These are phyloP conservation scores for Berberis vulgaris DNA, from an alignment of 164 flowering plant species.

Conservation along the genomic window DNA sequence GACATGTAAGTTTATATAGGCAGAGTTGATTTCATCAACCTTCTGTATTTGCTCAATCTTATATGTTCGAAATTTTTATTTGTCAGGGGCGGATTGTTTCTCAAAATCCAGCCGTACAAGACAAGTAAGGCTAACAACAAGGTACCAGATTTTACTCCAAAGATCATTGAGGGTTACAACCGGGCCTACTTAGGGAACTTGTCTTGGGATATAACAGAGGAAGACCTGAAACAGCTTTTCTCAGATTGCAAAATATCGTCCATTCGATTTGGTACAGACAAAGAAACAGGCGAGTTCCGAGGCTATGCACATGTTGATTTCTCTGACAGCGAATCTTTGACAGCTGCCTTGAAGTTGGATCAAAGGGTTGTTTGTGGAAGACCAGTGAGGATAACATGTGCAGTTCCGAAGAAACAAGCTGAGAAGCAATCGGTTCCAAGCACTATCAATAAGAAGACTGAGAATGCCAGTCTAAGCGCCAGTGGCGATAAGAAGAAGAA, in stretches of 20 bases:
- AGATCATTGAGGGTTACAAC: slow-evolving; percentile 71
- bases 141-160: slow-evolving; percentile 47
- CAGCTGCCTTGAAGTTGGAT: slow-evolving; percentile 66
- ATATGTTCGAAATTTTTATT: slow-evolving; percentile 6
- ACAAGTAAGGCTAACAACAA: slow-evolving; percentile 8
- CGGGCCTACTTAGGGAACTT: slow-evolving; percentile 83
- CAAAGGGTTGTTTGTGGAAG: slow-evolving; percentile 62
- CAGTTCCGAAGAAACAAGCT: slow-evolving; percentile 55
- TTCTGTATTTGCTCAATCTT: neutral
- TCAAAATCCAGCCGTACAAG: slow-evolving; percentile 75
- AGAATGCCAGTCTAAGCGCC: slow-evolving; percentile 3
- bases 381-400: slow-evolving; percentile 73
- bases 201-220: slow-evolving; percentile 87
- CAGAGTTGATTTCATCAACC: neutral
- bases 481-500: slow-evolving; percentile 40
- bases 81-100: slow-evolving; percentile 81
- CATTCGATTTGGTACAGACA: slow-evolving; percentile 76
- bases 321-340: slow-evolving; percentile 43
- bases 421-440: slow-evolving; percentile 9
- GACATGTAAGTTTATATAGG: slow-evolving; percentile 64
- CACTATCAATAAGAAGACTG: slow-evolving; percentile 6
- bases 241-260: slow-evolving; percentile 57
- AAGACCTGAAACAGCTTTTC: slow-evolving; percentile 60
- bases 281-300: slow-evolving; percentile 69
- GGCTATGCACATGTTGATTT: slow-evolving; percentile 97